Evolutionary conservation across 805 yeast species (phyloP).

Genomic region (Candida chilensis): DNA sequence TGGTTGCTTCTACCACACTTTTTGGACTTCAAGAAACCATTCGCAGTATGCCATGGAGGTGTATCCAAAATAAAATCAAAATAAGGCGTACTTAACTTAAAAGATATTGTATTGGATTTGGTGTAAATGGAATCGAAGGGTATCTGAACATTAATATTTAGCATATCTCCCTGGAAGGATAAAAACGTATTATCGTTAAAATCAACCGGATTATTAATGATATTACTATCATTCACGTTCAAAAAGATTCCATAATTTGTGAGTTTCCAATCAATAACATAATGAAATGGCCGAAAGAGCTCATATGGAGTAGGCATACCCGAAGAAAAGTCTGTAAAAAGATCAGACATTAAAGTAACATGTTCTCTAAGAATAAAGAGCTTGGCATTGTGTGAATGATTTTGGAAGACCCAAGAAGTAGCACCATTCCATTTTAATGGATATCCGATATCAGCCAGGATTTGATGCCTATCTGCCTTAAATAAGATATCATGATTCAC

Average conservation of each 20-base stretch:
- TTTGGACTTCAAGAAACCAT: slow-evolving; percentile 55
- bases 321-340: slow-evolving; percentile 65
- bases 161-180: slow-evolving; percentile 56
- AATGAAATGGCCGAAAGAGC: slow-evolving; percentile 63
- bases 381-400: slow-evolving; percentile 41
- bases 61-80: slow-evolving; percentile 60
- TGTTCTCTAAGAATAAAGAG: slow-evolving; percentile 78
- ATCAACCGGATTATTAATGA: slow-evolving; percentile 83
- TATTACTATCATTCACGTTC: slow-evolving; percentile 81
- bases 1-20: slow-evolving; percentile 62
- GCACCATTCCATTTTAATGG: slow-evolving; percentile 83
- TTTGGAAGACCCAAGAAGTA: slow-evolving; percentile 57
- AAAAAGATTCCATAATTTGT: slow-evolving; percentile 49
- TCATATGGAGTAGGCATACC: slow-evolving; percentile 71
- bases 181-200: slow-evolving; percentile 71
- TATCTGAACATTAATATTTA: slow-evolving; percentile 36
- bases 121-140: slow-evolving; percentile 53
- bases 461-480: slow-evolving; percentile 45
- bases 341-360: slow-evolving; percentile 59
- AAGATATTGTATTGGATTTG: slow-evolving; percentile 43
- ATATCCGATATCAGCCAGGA: slow-evolving; percentile 50
- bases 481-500: slow-evolving; percentile 82
- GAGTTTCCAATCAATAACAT: slow-evolving; percentile 52
- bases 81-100: slow-evolving; percentile 41
- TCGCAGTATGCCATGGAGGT: slow-evolving; percentile 89